Conservation (phyloP, 192 early-diverging fungal genomes). For the Jimgerdemannia flammicorona region DNA sequence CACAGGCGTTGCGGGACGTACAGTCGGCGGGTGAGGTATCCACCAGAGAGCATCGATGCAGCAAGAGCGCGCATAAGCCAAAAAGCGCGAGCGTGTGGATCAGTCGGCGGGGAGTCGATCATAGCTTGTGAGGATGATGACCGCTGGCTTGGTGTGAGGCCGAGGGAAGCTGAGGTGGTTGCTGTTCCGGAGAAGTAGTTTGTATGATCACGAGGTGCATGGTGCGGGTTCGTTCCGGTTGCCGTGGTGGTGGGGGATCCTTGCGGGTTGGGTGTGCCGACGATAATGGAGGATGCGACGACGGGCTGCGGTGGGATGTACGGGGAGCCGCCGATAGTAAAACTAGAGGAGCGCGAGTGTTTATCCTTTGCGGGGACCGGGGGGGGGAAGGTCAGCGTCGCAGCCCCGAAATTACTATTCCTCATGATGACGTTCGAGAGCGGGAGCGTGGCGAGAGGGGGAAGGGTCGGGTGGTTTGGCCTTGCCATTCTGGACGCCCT, state of each 20-base stretch:
- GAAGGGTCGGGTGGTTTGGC: not conserved
- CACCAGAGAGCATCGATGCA: constrained; percentile 2
- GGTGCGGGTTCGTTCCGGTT: not conserved
- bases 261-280: not conserved
- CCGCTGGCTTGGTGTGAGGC: too few species aligned
- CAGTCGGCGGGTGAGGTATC: constrained; percentile 2
- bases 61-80: not conserved
- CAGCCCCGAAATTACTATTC: not conserved
- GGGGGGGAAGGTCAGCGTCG: not conserved
- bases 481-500: not conserved
- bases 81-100: not conserved
- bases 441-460: not conserved
- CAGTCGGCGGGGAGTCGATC: not conserved
- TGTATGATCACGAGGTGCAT: not conserved
- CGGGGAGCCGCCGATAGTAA: not conserved
- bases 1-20: constrained; percentile 8
- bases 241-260: not conserved
- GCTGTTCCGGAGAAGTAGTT: not conserved
- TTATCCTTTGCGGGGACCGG: not conserved
- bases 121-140: not conserved
- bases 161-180: too few species aligned
- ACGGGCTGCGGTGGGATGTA: not conserved
- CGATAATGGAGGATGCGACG: not conserved
- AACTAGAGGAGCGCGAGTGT: not conserved
- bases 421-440: not conserved